Percentiles rank a stretch among this genome's conserved stretches.
Evolutionary conservation across 345 rosid genomes (phyloP).

Genomic region (Citrus sp.): DNA sequence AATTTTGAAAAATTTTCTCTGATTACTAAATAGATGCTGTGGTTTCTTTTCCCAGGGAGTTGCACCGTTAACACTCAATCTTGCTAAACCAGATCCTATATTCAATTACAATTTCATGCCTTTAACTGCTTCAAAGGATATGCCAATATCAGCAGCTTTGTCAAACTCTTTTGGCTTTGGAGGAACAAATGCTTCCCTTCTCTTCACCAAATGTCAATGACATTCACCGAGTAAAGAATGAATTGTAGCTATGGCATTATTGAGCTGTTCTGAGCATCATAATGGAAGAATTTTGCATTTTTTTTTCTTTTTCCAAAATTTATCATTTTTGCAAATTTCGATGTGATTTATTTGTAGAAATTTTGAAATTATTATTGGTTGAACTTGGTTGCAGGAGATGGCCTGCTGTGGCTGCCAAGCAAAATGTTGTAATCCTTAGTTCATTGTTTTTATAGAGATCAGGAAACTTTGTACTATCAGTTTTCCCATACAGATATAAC

Average conservation of each 20-base stretch:
- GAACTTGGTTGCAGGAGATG: background rate
- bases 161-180: conserved; percentile 95
- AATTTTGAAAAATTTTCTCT: background rate
- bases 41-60: conserved; percentile 57
- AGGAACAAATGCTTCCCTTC: conserved; percentile 84
- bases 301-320: background rate
- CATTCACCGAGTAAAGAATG: background rate
- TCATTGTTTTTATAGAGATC: background rate
- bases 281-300: background rate
- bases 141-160: conserved; percentile 66
- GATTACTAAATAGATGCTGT: background rate
- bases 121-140: conserved; percentile 59
- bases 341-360: background rate
- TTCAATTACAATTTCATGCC: conserved; percentile 62
- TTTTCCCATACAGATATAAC: background rate
- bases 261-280: background rate
- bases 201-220: conserved; percentile 30
- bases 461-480: background rate
- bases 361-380: background rate
- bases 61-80: conserved; percentile 81
- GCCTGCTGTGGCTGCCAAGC: background rate
- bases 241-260: background rate
- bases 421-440: background rate
- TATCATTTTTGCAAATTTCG: background rate
- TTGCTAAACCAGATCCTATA: conserved; percentile 71